phyloP scores from a whole-genome alignment of 2,329 filamentous ascomycete genomes.

The Beauveria sp. region DNA sequence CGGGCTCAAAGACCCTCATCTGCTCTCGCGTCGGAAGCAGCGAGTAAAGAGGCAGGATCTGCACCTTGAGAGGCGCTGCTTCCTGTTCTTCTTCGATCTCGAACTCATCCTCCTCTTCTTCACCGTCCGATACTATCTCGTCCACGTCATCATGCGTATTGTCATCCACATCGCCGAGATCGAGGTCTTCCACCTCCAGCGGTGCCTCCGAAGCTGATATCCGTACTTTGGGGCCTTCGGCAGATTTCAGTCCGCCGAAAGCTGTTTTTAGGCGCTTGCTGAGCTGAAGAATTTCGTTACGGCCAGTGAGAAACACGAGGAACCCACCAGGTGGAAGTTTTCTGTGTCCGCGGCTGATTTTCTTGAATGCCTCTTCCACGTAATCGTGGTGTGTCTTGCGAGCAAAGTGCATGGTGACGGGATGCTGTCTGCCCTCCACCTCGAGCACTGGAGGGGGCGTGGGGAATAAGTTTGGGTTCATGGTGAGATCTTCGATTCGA shows the following conservation, averaged over 20 bases:
- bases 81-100: conserved; percentile 57
- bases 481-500: conserved; percentile 80
- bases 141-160: conserved; percentile 53
- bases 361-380: conserved; percentile 80
- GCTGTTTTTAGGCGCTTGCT: conserved; percentile 68
- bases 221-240: conserved; percentile 58
- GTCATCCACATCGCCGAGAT: conserved; percentile 66
- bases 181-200: conserved; percentile 78
- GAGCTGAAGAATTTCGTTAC: conserved; percentile 83
- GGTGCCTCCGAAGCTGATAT: conserved; percentile 72
- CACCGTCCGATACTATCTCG: conserved; percentile 48
- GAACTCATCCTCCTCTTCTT: conserved; percentile 58
- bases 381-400: conserved; percentile 79
- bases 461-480: conserved; percentile 74
- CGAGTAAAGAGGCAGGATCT: conserved; percentile 90
- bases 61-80: conserved; percentile 62
- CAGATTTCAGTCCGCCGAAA: conserved; percentile 50
- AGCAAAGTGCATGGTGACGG: conserved; percentile 84
- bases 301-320: conserved; percentile 88
- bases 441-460: conserved; percentile 75
- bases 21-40: conserved; percentile 86
- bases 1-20: conserved; percentile 77
- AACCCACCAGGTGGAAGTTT: conserved; percentile 88
- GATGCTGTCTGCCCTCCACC: conserved; percentile 85
- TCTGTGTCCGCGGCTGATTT: conserved; percentile 78